Percentiles rank a stretch among this genome's conserved stretches.
phyloP scores from a whole-genome alignment of 805 yeast genomes.

The Lipomyces starkeyi region DNA sequence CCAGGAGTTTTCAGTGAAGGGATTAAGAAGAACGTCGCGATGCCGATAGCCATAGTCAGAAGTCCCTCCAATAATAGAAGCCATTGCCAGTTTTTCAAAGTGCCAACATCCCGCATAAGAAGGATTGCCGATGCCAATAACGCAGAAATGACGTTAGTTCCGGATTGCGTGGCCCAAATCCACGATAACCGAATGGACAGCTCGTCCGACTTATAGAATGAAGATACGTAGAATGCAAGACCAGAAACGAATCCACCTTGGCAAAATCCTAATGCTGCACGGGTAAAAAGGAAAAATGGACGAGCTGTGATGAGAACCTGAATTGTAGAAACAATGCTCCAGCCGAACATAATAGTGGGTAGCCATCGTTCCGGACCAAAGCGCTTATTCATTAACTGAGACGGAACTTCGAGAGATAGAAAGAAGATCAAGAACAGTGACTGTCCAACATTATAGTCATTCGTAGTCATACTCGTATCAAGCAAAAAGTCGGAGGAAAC shows the following conservation, averaged over 20 bases:
- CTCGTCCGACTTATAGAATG: constrained; percentile 66
- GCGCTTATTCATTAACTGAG: constrained; percentile 57
- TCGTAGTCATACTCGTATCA: constrained; percentile 58
- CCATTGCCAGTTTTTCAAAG: constrained; percentile 65
- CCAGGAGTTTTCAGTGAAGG: constrained; percentile 28
- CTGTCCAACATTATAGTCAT: constrained; percentile 62
- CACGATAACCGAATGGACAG: constrained; percentile 62
- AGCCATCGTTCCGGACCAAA: constrained; percentile 68
- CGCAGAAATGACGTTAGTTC: constrained; percentile 55
- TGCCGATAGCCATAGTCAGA: constrained; percentile 60
- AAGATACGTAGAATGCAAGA: constrained; percentile 65
- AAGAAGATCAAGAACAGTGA: constrained; percentile 59
- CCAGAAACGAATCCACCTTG: constrained; percentile 78
- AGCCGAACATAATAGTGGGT: constrained; percentile 57
- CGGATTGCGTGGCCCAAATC: constrained; percentile 63
- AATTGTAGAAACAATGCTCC: constrained; percentile 61
- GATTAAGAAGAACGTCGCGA: constrained; percentile 49
- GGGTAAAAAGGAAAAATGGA: constrained; percentile 51
- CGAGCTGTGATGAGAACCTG: constrained; percentile 55
- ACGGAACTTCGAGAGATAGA: constrained; percentile 50
- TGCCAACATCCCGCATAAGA: constrained; percentile 47
- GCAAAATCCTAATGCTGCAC: constrained; percentile 60
- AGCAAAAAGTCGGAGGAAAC: constrained; percentile 58
- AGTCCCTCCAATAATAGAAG: constrained; percentile 63
- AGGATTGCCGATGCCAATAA: constrained; percentile 62